Evolutionary conservation across 768 basidiomycete species (phyloP), one percentile per base, ranked within the genome.

Genomic region (Termitomyces sp.): DNA sequence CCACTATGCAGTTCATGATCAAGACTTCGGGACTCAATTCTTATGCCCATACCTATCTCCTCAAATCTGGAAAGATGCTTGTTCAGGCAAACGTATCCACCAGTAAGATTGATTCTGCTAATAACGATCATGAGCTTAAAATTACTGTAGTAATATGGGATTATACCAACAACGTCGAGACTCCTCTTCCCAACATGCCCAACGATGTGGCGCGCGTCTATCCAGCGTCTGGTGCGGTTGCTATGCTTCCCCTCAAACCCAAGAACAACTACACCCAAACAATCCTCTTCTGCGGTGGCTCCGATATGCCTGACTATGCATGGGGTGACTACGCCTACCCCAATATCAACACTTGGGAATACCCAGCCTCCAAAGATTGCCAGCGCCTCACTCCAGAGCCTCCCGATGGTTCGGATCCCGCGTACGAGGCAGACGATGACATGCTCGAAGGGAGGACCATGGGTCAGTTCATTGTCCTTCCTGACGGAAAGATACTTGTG

Each of bases 201-300:
- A 76, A 76, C 23, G 73, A 76, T 45, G 84, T 95, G 44, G 83
- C 81, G 19, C 86, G 93, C 34, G 89, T 91, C 3, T 94, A 95
- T 67, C 93, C 93, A 6, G 95, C 89, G 0, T 92, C 93, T 8
- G 92, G 91, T 28, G 95, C 87, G 0, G 80, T 79, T 2, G 88
- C 88, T 28, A 91, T 98, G 88, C 80, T 98, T 0, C 95, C 95
- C 3, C 78, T 98, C 16, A 95, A 90, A 1, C 88, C 89, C 2
- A 88, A 78, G 23, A 96, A 95, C 73, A 87, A 90, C 68, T 98
- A 90, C 68, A 82, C 78, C 0, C 91, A 88, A 0, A 91, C 92
- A 0, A 67, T 96, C 34, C 64, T 98, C 43, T 95, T 97, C 73
- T 98, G 95, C 62, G 95, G 95, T 54, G 96, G 96, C 35, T 81